Evolutionary conservation across 2,329 filamentous ascomycete species (phyloP).

Genomic region (Alternaria infectoria): DNA sequence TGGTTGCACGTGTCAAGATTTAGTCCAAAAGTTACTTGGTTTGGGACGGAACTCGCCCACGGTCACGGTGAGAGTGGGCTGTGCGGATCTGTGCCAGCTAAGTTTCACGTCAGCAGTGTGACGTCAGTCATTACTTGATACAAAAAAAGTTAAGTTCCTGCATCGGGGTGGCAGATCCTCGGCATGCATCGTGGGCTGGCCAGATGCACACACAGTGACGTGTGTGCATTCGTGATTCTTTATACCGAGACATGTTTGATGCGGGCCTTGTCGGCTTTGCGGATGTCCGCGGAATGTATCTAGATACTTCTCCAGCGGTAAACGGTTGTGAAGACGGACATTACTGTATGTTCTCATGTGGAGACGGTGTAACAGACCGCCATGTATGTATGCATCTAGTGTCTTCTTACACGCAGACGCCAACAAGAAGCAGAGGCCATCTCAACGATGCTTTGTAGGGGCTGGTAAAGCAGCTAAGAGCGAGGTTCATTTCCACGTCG

Average conservation of each 20-base stretch:
- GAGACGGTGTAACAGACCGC: neutral
- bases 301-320: neutral
- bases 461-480: neutral
- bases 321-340: neutral
- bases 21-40: constrained; percentile 10
- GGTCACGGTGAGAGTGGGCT: neutral
- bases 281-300: neutral
- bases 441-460: neutral
- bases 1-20: constrained; percentile 8
- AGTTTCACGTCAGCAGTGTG: constrained; percentile 23
- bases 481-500: neutral
- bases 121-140: constrained; percentile 20
- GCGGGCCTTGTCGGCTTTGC: neutral
- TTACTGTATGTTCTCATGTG: neutral
- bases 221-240: neutral
- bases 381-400: neutral
- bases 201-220: constrained; percentile 3
- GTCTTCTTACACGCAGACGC: neutral
- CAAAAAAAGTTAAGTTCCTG: constrained; percentile 8
- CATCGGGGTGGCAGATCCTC: neutral
- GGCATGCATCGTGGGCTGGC: neutral
- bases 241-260: neutral
- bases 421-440: neutral
- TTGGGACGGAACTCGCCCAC: constrained; percentile 12
- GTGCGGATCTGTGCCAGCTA: constrained; percentile 11